phyloP scores from a whole-genome alignment of 257 asterid genomes.

The Solanum chaucha region DNA sequence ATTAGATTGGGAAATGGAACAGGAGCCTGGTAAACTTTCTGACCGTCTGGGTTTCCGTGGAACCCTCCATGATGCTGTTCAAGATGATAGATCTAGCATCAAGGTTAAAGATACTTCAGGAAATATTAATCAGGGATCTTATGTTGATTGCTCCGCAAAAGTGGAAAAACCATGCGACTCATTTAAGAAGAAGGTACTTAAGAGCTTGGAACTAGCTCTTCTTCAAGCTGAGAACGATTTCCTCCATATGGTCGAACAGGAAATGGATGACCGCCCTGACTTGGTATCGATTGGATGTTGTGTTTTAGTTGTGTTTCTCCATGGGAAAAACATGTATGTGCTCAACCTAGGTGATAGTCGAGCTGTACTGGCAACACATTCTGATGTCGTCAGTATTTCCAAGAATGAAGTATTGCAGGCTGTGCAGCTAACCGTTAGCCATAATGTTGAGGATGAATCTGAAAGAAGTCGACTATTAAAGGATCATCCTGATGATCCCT shows the following conservation, averaged over 20 bases:
- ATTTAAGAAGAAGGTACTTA: conserved; percentile 46
- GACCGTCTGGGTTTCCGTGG: not conserved
- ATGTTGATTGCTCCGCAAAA: not conserved
- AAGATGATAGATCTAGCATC: not conserved
- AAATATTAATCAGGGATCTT: not conserved
- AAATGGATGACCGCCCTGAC: conserved; percentile 98
- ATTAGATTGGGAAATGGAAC: conserved; percentile 51
- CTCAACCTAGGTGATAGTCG: conserved; percentile 90
- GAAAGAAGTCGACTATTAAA: conserved; percentile 55
- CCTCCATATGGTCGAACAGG: conserved; percentile 87
- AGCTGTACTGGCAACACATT: conserved; percentile 73
- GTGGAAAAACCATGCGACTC: conserved; percentile 4
- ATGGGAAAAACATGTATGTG: conserved; percentile 68
- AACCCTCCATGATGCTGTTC: not conserved
- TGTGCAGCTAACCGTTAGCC: conserved; percentile 73
- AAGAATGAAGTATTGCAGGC: conserved; percentile 27
- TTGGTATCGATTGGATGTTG: conserved; percentile 87
- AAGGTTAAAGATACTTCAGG: not conserved
- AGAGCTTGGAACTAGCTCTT: conserved; percentile 63
- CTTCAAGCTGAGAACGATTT: conserved; percentile 73
- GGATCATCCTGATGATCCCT: conserved; percentile 78
- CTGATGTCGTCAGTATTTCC: conserved; percentile 9
- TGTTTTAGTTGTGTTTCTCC: conserved; percentile 56
- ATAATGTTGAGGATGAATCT: conserved; percentile 71
- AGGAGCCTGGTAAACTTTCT: conserved; percentile 18